Evolutionary conservation across 129 eudicot species (phyloP).

Genomic region (Centaurea solstitialis): DNA sequence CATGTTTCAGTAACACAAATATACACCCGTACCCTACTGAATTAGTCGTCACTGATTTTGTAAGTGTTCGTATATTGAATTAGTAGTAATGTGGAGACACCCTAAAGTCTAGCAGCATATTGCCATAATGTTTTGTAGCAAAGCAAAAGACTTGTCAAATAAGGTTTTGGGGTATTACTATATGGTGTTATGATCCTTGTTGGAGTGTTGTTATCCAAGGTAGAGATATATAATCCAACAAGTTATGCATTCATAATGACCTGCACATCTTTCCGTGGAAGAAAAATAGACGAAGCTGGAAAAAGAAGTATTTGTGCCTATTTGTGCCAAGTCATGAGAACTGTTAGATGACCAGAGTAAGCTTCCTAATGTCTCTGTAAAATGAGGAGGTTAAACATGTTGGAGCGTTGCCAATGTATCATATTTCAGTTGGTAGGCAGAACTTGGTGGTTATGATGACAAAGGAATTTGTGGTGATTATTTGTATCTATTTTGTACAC

Average conservation of each 20-base stretch:
- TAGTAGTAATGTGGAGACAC: conserved; percentile 4
- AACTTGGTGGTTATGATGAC: conserved; percentile 8
- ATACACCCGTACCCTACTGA: conserved; percentile 7
- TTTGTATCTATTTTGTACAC: background rate
- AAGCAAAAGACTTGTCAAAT: conserved; percentile 3
- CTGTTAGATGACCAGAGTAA: background rate
- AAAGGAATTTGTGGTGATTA: background rate
- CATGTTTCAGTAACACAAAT: background rate
- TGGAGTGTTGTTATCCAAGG: background rate
- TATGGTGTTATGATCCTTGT: background rate
- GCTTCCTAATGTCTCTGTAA: conserved; percentile 7
- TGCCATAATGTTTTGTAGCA: background rate
- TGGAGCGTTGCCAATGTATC: conserved; percentile 7
- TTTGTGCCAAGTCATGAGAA: conserved; percentile 10
- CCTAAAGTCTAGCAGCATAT: background rate
- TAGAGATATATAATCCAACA: conserved; percentile 1
- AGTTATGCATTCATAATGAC: background rate
- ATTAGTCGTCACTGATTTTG: background rate
- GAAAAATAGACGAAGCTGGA: background rate
- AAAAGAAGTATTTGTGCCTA: background rate
- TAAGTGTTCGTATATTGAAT: conserved; percentile 5
- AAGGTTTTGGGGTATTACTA: background rate
- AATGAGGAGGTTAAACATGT: conserved; percentile 5
- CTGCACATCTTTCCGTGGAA: background rate
- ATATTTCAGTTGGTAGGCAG: background rate